Base-by-base conservation (phyloP, 2,329 filamentous ascomycete species). In the Pestalotiopsis sp. region DNA sequence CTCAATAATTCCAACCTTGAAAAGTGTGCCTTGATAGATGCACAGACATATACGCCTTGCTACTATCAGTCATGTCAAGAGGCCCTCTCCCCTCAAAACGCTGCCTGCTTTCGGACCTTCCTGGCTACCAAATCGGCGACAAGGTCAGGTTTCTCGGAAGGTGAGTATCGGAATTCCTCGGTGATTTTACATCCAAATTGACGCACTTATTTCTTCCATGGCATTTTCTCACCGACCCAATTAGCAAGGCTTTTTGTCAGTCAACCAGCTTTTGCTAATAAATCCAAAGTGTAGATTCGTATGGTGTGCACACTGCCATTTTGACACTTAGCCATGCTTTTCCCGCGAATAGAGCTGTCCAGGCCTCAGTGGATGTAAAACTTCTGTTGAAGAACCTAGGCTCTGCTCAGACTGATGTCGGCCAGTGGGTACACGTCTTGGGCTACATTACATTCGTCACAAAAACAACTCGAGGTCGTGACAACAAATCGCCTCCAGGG, bases 131-230 rank as follows among this genome's bases (percentile, higher is more conserved):
- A n/a, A 72, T 82, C 14, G 88, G 88, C 55, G 88, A 90, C n/a
- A 98, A 98, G 82, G 91, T 98, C 70, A 91, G 95, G 70, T 97
- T 98, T 79, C 81, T 98, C 64, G 95, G 94, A 80, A 98, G 95
- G 95, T 97, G 86, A 82, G 90, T 31, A 73, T 60, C 63, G 31
- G 59, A 38, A 27, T 64, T n/a, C 7, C 7, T 60, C 41, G 23
- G 62, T 17, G 4, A 14, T 59, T 11, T 38, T 31, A 55, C 68
- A 68, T 41, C 69, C 31, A 70, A 70, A 64, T 71, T 66, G 31
- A 49, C 57, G 66, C 57, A 63, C n/a, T 60, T 60, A 64, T 66
- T 36, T 9, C 31, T 36, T 36, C 31, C 7, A 36, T 9, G 31
- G 31, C 31, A 36, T 36, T 36, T 36, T 36, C 31, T 36, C 31